Percentiles rank a stretch among this genome's conserved stretches.
These are phyloP conservation scores for Hyaloscypha variabilis DNA, from an alignment of 495 filamentous ascomycete genomes.

Conservation along the genomic window DNA sequence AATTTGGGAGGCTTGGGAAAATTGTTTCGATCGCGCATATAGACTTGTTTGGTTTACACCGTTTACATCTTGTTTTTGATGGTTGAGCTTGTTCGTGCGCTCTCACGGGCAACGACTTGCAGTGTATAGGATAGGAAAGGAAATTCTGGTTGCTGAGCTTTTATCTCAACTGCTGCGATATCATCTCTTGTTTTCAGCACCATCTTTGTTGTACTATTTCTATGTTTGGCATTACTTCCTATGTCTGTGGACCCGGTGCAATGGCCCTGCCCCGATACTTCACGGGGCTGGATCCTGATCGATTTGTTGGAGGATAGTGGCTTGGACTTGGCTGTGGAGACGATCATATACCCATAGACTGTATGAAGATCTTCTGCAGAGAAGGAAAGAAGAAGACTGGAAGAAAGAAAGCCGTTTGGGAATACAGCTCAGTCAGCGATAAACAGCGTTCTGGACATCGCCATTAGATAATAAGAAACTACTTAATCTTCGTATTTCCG, in stretches of 20 bases:
- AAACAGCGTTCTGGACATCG: conserved; percentile 5
- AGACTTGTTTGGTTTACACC: conserved; percentile 25
- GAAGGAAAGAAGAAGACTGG: conserved; percentile 15
- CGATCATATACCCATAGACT: conserved; percentile 28
- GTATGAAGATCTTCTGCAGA: conserved; percentile 31
- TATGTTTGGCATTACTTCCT: conserved; percentile 11
- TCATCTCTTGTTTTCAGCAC: conserved; percentile 6
- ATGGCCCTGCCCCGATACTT: conserved; percentile 18
- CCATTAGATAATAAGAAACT: conserved; percentile 15
- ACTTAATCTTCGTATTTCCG: conserved; percentile 7
- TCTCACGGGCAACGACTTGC: conserved; percentile 26
- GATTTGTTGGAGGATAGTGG: conserved; percentile 4
- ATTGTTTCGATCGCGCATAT: conserved; percentile 31
- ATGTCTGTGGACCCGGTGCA: background rate
- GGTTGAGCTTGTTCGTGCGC: conserved; percentile 8
- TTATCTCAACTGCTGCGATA: conserved; percentile 9
- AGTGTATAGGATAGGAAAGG: conserved; percentile 27
- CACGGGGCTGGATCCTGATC: conserved; percentile 25
- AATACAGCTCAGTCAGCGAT: conserved; percentile 4
- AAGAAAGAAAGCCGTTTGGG: conserved; percentile 5
- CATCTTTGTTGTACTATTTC: conserved; percentile 8
- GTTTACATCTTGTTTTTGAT: conserved; percentile 24
- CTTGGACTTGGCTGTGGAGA: conserved; percentile 8
- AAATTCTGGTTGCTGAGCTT: conserved; percentile 7
- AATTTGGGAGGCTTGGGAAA: conserved; percentile 26